phyloP scores from a whole-genome alignment of 1,284 basidiomycete species.

The Malassezia caprae region DNA sequence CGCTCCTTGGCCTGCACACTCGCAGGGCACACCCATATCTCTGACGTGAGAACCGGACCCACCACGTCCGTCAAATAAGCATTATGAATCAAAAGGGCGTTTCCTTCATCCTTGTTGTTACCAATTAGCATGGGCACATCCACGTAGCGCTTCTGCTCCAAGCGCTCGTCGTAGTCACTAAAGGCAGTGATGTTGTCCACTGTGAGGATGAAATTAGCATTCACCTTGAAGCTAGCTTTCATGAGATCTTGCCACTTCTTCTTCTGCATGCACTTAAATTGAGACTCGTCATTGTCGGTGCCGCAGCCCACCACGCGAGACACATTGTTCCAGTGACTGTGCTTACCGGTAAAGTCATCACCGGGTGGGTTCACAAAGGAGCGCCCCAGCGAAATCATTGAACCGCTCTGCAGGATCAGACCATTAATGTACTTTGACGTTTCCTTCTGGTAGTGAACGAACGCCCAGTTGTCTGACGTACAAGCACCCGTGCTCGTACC shows the following conservation, averaged over 20 bases:
- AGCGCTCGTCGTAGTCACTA: slow-evolving; percentile 11
- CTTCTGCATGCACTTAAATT: slow-evolving; percentile 19
- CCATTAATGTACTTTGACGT: slow-evolving; percentile 7
- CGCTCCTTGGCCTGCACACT: slow-evolving; percentile 5
- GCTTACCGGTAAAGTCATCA: background rate
- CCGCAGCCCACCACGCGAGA: slow-evolving; percentile 14
- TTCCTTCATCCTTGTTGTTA: slow-evolving; percentile 18
- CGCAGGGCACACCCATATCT: slow-evolving; percentile 16
- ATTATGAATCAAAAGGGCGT: slow-evolving; percentile 5
- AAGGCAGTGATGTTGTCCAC: slow-evolving; percentile 11
- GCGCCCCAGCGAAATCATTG: slow-evolving; percentile 15
- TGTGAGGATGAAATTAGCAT: slow-evolving; percentile 9
- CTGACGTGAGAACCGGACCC: slow-evolving; percentile 10
- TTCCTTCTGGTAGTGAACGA: slow-evolving; percentile 13
- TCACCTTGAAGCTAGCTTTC: slow-evolving; percentile 4
- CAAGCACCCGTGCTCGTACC: slow-evolving; percentile 75
- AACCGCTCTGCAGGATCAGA: slow-evolving; percentile 14
- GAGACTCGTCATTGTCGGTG: background rate
- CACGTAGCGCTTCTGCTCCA: background rate
- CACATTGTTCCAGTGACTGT: slow-evolving; percentile 14
- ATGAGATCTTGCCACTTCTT: slow-evolving; percentile 9
- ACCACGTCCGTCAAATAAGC: background rate
- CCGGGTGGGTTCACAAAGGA: background rate
- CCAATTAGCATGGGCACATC: slow-evolving; percentile 15
- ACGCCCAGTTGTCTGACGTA: slow-evolving; percentile 13